Evolutionary conservation across 2,329 filamentous ascomycete genomes (phyloP).

Genomic region (Aspergillus sp.): DNA sequence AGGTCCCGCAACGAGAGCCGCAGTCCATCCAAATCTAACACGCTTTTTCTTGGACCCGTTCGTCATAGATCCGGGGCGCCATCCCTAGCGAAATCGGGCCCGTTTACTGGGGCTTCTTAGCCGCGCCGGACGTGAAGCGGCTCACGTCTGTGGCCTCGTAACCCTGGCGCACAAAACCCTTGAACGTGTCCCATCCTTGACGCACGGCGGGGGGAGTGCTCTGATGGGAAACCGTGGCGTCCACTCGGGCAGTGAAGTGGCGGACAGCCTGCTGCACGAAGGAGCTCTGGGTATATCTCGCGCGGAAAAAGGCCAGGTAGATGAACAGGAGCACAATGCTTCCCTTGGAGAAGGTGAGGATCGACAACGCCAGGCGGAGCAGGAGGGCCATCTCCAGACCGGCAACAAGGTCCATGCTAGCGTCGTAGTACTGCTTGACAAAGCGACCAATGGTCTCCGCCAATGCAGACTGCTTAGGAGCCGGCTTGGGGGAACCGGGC

Average conservation of each 20-base stretch:
- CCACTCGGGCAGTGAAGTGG: constrained; percentile 69
- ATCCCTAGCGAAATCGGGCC: background rate
- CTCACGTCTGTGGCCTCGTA: constrained; percentile 75
- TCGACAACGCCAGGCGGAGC: constrained; percentile 75
- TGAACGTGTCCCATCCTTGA: constrained; percentile 76
- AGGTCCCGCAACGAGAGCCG: background rate
- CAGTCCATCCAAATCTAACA: background rate
- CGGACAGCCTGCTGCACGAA: constrained; percentile 85
- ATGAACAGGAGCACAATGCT: constrained; percentile 83
- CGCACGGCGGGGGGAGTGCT: constrained; percentile 76
- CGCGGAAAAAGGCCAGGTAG: constrained; percentile 91
- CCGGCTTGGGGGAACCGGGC: constrained; percentile 50
- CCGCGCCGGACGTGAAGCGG: constrained; percentile 62
- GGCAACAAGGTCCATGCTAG: constrained; percentile 90
- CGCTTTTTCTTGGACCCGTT: background rate
- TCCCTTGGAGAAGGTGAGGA: constrained; percentile 82
- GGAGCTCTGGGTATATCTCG: constrained; percentile 81
- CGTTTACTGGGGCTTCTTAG: constrained; percentile 50
- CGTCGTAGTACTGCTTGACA: constrained; percentile 97
- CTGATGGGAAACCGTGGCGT: constrained; percentile 80
- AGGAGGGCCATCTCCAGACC: constrained; percentile 84
- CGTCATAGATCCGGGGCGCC: background rate
- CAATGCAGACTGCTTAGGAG: constrained; percentile 56
- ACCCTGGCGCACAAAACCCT: constrained; percentile 69
- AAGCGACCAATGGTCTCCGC: constrained; percentile 86